Percentiles rank a stretch among this genome's conserved stretches.
phyloP scores from a whole-genome alignment of 805 yeast species.

The Yarrowia divulgata region DNA sequence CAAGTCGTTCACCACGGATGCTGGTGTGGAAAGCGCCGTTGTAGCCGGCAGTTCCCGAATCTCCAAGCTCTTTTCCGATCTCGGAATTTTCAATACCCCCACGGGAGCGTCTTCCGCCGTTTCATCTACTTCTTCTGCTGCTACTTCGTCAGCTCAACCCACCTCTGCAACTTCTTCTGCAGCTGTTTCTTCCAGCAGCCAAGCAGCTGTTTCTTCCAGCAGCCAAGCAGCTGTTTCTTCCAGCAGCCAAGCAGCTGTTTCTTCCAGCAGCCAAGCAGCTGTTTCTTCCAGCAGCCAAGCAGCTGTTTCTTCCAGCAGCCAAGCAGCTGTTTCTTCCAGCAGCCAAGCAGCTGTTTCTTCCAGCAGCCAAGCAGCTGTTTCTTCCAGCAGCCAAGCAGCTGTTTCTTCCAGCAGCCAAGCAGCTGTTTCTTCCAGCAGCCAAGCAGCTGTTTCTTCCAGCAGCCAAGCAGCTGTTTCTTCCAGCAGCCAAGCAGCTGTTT shows the following conservation, averaged over 20 bases:
- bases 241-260: not conserved
- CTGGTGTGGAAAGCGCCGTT: conserved; percentile 11
- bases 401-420: conserved; percentile 6
- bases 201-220: not conserved
- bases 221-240: not conserved
- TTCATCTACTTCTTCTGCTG: not conserved
- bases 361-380: not conserved
- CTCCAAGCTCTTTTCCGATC: conserved; percentile 9
- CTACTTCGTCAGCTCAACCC: too few species aligned
- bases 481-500: not conserved
- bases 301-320: not conserved
- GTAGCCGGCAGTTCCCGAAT: not conserved
- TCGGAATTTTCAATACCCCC: conserved; percentile 5
- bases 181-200: not conserved
- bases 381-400: not conserved
- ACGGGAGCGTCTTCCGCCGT: not conserved
- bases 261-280: not conserved
- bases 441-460: not conserved
- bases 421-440: not conserved
- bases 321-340: not conserved
- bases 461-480: not conserved
- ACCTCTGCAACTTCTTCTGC: not conserved
- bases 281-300: not conserved
- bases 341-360: not conserved
- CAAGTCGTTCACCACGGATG: not conserved